Base-by-base conservation (phyloP, 805 yeast species). In the Metschnikowia baotianmanensis region DNA sequence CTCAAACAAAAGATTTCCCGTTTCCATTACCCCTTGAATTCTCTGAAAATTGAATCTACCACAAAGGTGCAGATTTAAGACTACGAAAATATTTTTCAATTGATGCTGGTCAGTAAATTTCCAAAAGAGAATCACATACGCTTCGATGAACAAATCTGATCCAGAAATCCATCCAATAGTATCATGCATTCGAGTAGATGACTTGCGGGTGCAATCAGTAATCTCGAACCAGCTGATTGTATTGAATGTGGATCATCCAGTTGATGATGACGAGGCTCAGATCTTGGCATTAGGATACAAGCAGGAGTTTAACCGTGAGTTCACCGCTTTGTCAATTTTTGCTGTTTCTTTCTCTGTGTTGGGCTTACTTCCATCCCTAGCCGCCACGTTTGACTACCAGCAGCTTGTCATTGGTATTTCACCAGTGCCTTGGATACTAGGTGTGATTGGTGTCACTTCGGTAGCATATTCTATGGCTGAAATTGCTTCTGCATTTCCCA, bases 391-490 rank as follows among this genome's bases (percentile, higher is more conserved):
- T 42, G 70, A 71, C 54, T 79, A 78, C 51, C 80, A 80, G 32
- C 72, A 79, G 55, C 70, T 76, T 36, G 82, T 80, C 28, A 68
- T 79, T 6, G 86, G 86, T 21, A 73, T 76, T 18, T 76, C 81
- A 3, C 86, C 85, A 16, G 55, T 82, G 34, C 77, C 83, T 5
- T 74, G 72, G 86, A 51, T 81, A 17, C 59, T 78, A 13, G 83
- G 82, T 27, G 67, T 78, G 63, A 43, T 71, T 24, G 78, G 82
- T 28, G 71, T 82, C 38, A 65, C 75, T 37, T 67, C 73, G 4
- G 85, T 82, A 33, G 83, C 83, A 10, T 63, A 72, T 31, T 72
- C 81, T 15, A 67, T 82, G 75, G 84, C 85, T 0, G 87, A 82
- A 55, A 67, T 82, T 24, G 74, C 83, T 10, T 70, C 78, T 19